Conservation (phyloP, 2,329 filamentous ascomycete species). For the Dactylellina drechsleri region DNA sequence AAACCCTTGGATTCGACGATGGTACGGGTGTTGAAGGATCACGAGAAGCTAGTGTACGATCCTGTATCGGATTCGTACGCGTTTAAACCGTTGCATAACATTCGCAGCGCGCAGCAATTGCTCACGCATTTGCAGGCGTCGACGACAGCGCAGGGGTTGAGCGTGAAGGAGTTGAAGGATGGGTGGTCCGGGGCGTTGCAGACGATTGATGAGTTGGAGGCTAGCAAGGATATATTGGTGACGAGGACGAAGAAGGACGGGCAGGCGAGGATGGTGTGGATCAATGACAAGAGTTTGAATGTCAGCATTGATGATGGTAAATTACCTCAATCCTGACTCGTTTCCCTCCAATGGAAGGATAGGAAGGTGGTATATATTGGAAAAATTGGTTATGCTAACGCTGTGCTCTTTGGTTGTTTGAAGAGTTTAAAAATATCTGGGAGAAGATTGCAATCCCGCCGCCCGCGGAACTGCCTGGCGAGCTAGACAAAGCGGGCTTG, state of each 20-base stretch:
- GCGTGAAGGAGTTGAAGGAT: slow-evolving; percentile 91
- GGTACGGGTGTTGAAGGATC: slow-evolving; percentile 70
- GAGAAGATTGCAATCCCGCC: slow-evolving; percentile 79
- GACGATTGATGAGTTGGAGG: slow-evolving; percentile 80
- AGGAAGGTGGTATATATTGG: background rate
- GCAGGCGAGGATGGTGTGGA: slow-evolving; percentile 85
- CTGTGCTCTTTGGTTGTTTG: background rate
- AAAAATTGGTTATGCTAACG: slow-evolving; percentile 11
- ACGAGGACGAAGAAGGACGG: slow-evolving; percentile 93
- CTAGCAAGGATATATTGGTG: slow-evolving; percentile 81
- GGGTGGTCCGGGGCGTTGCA: slow-evolving; percentile 89
- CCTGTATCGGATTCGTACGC: slow-evolving; percentile 78
- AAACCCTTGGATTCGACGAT: slow-evolving; percentile 84
- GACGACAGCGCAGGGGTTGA: slow-evolving; percentile 80
- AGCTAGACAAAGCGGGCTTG: slow-evolving; percentile 79
- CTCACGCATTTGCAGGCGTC: slow-evolving; percentile 83
- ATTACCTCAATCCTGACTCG: background rate
- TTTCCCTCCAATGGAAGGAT: background rate
- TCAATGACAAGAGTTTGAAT: slow-evolving; percentile 81
- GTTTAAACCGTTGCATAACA: slow-evolving; percentile 85
- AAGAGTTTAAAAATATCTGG: slow-evolving; percentile 85
- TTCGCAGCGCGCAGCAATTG: slow-evolving; percentile 79
- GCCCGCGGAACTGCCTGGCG: slow-evolving; percentile 78
- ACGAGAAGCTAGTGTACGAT: slow-evolving; percentile 69
- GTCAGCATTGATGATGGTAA: slow-evolving; percentile 72